Conservation (phyloP, 176 grass and related monocot species). For the Alopecurus myosuroides region DNA sequence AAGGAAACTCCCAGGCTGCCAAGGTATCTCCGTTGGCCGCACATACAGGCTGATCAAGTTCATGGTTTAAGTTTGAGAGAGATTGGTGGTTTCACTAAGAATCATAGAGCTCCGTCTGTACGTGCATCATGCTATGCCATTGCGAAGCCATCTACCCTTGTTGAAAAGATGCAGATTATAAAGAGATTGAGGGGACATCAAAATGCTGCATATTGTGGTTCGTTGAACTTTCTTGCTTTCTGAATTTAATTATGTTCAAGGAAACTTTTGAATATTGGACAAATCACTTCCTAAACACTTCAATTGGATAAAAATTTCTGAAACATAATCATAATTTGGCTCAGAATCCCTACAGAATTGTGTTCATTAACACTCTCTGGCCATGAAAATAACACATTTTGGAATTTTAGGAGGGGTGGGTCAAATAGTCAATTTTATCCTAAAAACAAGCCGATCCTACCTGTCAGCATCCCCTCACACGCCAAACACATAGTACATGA, state of each 20-base stretch:
- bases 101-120: constrained; percentile 82
- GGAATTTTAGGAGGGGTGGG: background rate
- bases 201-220: constrained; percentile 96
- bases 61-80: constrained; percentile 90
- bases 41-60: constrained; percentile 95
- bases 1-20: constrained; percentile 50
- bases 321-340: background rate
- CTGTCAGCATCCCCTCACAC: background rate
- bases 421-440: background rate
- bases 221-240: constrained; percentile 37
- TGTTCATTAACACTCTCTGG: background rate
- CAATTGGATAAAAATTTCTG: background rate
- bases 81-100: constrained; percentile 95
- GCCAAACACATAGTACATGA: background rate
- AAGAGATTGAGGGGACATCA: constrained; percentile 91
- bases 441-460: background rate
- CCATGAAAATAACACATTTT: background rate
- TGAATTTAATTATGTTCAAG: constrained; percentile 16
- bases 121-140: constrained; percentile 97
- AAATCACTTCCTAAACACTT: background rate
- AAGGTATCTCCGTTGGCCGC: constrained; percentile 87
- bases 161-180: constrained; percentile 98
- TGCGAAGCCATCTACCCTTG: constrained; percentile 92
- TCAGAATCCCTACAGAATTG: background rate
- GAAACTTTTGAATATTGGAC: background rate